phyloP scores from a whole-genome alignment of 1,139 yeast genomes.

The Geotrichum restrictum region DNA sequence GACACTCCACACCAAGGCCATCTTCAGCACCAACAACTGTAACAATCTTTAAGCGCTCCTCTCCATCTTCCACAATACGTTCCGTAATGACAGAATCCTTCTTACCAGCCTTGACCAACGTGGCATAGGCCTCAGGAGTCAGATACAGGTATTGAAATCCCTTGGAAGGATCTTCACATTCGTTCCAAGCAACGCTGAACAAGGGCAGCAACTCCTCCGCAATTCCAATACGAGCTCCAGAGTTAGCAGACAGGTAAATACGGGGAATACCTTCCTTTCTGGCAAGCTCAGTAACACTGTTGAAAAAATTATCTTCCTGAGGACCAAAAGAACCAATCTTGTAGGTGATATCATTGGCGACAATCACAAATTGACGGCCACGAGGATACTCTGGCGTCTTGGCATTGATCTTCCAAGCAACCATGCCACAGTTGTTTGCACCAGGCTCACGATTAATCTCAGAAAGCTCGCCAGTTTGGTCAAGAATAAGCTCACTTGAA shows the following conservation, averaged over 20 bases:
- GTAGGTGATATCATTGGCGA: constrained; percentile 95
- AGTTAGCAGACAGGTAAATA: constrained; percentile 91
- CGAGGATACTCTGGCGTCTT: constrained; percentile 96
- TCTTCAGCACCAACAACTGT: constrained; percentile 91
- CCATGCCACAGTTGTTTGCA: constrained; percentile 94
- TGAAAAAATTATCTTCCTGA: constrained; percentile 84
- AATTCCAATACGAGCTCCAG: constrained; percentile 98
- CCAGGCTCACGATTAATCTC: constrained; percentile 96
- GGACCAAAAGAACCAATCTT: constrained; percentile 99
- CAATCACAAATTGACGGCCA: constrained; percentile 87
- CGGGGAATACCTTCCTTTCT: constrained; percentile 90
- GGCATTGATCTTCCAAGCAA: constrained; percentile 85
- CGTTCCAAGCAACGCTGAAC: constrained; percentile 92
- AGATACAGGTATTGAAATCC: constrained; percentile 89
- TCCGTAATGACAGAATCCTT: constrained; percentile 62
- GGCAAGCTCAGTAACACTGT: constrained; percentile 88
- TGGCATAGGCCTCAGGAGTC: constrained; percentile 60
- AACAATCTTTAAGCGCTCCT: constrained; percentile 73
- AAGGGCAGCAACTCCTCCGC: constrained; percentile 92
- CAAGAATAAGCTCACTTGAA: constrained; percentile 76
- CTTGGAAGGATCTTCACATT: constrained; percentile 64
- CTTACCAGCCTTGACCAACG: constrained; percentile 54
- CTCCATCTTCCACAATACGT: constrained; percentile 77
- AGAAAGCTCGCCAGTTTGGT: constrained; percentile 65
- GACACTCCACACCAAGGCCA: constrained; percentile 97